phyloP scores from a whole-genome alignment of 495 filamentous ascomycete species.

The Aspergillus nidulans region DNA sequence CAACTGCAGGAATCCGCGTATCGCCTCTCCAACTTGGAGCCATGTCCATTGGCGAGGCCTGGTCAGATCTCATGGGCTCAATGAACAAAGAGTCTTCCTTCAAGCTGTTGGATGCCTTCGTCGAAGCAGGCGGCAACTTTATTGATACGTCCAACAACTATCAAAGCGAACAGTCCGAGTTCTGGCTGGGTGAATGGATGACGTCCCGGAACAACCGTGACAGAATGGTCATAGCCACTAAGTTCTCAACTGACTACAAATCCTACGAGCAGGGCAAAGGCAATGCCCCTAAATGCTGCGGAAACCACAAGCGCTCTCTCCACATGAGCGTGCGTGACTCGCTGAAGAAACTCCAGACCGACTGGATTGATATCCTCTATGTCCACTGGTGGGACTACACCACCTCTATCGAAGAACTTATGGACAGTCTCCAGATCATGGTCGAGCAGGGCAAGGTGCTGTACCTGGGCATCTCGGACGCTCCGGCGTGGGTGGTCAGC shows the following conservation, averaged over 20 bases:
- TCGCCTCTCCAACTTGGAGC: conserved; percentile 58
- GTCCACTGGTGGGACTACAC: conserved; percentile 44
- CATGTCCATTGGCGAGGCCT: conserved; percentile 59
- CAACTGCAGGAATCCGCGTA: conserved; percentile 55
- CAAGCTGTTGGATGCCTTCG: conserved; percentile 50
- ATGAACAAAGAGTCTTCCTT: conserved; percentile 45
- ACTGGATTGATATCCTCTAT: conserved; percentile 56
- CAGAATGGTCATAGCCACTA: conserved; percentile 71
- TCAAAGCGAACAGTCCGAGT: conserved; percentile 45
- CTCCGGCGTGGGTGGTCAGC: conserved; percentile 35
- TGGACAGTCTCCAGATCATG: conserved; percentile 40
- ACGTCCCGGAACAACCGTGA: conserved; percentile 50
- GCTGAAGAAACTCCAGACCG: conserved; percentile 60
- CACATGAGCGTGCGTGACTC: conserved; percentile 49
- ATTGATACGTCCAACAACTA: conserved; percentile 55
- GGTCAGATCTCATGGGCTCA: conserved; percentile 47
- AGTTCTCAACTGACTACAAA: conserved; percentile 49
- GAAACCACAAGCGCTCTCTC: conserved; percentile 57
- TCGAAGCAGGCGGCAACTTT: conserved; percentile 49
- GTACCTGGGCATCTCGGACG: conserved; percentile 44
- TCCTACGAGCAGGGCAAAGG: conserved; percentile 26
- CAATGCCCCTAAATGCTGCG: conserved; percentile 46
- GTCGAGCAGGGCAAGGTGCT: conserved; percentile 41
- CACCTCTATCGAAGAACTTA: conserved; percentile 41
- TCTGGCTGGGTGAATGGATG: conserved; percentile 57